Conservation (phyloP, 2,329 filamentous ascomycete species). For the Cercospora zeae-maydis region DNA sequence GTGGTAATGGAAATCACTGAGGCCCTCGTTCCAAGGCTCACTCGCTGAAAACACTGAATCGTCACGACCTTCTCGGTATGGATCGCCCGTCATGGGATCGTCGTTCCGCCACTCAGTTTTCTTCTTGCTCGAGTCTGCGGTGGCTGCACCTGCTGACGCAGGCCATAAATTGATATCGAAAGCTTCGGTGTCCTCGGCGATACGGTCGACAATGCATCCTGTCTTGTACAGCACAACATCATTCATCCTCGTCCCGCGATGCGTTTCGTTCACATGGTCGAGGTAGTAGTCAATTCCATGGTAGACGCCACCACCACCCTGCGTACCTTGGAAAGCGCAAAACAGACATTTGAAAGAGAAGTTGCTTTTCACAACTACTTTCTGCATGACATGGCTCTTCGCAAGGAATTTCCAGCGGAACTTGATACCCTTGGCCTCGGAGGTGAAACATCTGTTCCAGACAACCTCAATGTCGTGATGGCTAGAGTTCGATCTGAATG, state of each 20-base stretch:
- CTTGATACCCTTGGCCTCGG: conserved; percentile 36
- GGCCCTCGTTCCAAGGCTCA: conserved; percentile 35
- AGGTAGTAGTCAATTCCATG: conserved; percentile 44
- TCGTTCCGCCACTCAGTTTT: conserved; percentile 24
- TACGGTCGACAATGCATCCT: conserved; percentile 43
- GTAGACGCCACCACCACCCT: conserved; percentile 38
- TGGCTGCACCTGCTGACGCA: conserved; percentile 11
- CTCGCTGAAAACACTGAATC: conserved; percentile 29
- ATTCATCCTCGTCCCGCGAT: conserved; percentile 36
- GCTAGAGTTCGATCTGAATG: conserved; percentile 44
- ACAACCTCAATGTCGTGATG: conserved; percentile 29
- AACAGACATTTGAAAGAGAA: conserved; percentile 47
- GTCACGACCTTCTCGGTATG: conserved; percentile 19
- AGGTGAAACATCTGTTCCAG: conserved; percentile 29
- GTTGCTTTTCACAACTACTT: conserved; percentile 29
- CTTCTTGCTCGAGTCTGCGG: conserved; percentile 8
- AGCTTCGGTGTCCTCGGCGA: conserved; percentile 41
- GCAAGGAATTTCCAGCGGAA: conserved; percentile 49
- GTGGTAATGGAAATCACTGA: conserved; percentile 34
- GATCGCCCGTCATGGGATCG: conserved; percentile 21
- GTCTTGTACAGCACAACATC: conserved; percentile 42
- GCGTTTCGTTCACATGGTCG: conserved; percentile 40
- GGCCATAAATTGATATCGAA: conserved; percentile 50
- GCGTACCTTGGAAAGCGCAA: conserved; percentile 40
- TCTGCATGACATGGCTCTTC: conserved; percentile 44